Evolutionary conservation across 257 asterid species (phyloP).

Genomic region (Nicotiana tomentosiformis): DNA sequence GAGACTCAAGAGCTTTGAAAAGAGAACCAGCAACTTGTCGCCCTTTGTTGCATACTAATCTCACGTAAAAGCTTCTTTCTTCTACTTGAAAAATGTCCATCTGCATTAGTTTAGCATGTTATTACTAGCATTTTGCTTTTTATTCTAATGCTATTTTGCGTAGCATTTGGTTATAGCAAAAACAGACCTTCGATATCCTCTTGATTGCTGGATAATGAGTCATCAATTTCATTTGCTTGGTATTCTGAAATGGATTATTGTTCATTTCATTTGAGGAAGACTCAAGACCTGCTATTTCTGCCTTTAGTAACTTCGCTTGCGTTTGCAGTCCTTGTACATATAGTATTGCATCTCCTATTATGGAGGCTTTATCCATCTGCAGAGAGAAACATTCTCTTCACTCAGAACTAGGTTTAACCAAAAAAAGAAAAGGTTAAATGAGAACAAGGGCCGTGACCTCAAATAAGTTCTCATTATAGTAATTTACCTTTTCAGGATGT

Average conservation of each 20-base stretch:
- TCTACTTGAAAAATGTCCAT: conserved; percentile 59
- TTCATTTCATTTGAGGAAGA: conserved; percentile 16
- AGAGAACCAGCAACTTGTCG: conserved; percentile 46
- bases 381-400: neutral
- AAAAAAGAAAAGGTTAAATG: too few species aligned
- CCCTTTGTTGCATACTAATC: conserved; percentile 39
- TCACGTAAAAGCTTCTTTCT: conserved; percentile 53
- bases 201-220: conserved; percentile 31
- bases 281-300: conserved; percentile 49
- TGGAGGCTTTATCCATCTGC: conserved; percentile 89
- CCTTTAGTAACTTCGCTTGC: conserved; percentile 47
- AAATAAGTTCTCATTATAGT: neutral
- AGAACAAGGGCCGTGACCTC: neutral
- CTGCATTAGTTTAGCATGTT: conserved; percentile 22
- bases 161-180: neutral
- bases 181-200: conserved; percentile 48
- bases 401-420: neutral
- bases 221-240: conserved; percentile 7
- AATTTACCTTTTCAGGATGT: neutral
- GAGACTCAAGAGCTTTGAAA: conserved; percentile 56
- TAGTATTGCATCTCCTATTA: conserved; percentile 62
- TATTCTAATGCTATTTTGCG: neutral
- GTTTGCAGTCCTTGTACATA: conserved; percentile 64
- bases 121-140: neutral
- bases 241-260: conserved; percentile 16